These are phyloP conservation scores for Penicillium decumbens DNA, from an alignment of 2,329 filamentous ascomycete species.

Conservation along the genomic window DNA sequence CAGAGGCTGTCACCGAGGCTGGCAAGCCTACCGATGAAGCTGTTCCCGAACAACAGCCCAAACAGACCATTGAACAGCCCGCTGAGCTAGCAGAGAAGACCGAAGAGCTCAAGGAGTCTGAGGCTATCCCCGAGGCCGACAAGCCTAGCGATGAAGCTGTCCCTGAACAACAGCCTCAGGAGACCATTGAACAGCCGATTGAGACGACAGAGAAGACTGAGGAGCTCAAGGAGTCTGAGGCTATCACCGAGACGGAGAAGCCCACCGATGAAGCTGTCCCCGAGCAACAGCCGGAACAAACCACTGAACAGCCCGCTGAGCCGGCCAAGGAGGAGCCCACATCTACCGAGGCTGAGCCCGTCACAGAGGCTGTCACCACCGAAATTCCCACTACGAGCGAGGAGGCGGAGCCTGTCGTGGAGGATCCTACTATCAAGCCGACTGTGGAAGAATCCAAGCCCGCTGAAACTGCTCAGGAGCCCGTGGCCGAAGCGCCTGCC, in stretches of 20 bases:
- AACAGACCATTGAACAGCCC: slow-evolving; percentile 10
- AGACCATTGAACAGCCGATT: slow-evolving; percentile 6
- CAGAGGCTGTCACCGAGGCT: slow-evolving; percentile 6
- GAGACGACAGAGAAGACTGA: background rate
- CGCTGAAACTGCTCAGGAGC: background rate
- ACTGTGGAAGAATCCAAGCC: slow-evolving; percentile 4
- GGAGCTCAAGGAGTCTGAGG: background rate
- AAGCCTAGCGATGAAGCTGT: slow-evolving; percentile 3
- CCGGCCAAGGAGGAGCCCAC: slow-evolving; percentile 2
- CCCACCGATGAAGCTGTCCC: slow-evolving; percentile 2
- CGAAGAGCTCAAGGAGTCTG: background rate
- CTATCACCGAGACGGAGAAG: slow-evolving; percentile 4
- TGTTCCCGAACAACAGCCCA: slow-evolving; percentile 4
- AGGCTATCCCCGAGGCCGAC: slow-evolving; percentile 4
- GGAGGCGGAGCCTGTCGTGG: slow-evolving; percentile 1
- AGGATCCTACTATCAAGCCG: slow-evolving; percentile 5
- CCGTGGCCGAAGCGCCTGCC: slow-evolving; percentile 1
- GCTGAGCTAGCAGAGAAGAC: background rate
- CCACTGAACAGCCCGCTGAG: slow-evolving; percentile 8
- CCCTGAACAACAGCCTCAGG: slow-evolving; percentile 7
- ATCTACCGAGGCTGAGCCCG: slow-evolving; percentile 5
- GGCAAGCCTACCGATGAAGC: slow-evolving; percentile 3
- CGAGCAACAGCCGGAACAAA: slow-evolving; percentile 9
- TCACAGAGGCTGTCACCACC: slow-evolving; percentile 3
- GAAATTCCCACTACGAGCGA: slow-evolving; percentile 7